phyloP scores from a whole-genome alignment of 148 eudicot genomes.

The Diospyros lotus region DNA sequence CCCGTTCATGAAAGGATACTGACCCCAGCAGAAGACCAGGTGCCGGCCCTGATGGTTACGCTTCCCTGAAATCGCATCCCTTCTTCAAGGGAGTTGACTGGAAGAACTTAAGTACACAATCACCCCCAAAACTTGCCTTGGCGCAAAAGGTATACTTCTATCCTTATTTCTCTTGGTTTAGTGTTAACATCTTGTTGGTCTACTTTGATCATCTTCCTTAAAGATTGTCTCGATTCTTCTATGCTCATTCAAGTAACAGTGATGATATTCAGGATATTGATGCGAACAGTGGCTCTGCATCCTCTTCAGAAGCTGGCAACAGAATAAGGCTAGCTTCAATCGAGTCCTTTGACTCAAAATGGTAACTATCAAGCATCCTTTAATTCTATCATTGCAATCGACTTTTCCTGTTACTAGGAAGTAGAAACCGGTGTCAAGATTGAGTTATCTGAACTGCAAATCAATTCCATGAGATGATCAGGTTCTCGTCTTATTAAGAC shows the following conservation, averaged over 20 bases:
- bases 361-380: conserved; percentile 38
- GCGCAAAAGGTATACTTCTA: conserved; percentile 50
- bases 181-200: too few relatives aligned
- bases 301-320: conserved; percentile 64
- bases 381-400: too few relatives aligned
- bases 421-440: not conserved
- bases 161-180: not conserved
- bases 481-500: not conserved
- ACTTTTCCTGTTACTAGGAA: too few relatives aligned
- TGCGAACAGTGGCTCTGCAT: conserved; percentile 49
- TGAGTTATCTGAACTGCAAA: not conserved
- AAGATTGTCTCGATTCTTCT: not conserved
- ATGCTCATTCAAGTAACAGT: conserved; percentile 47
- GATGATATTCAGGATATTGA: conserved; percentile 58
- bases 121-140: conserved; percentile 75
- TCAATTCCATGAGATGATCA: not conserved
- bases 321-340: conserved; percentile 93
- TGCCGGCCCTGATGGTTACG: conserved; percentile 89
- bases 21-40: conserved; percentile 96
- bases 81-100: conserved; percentile 84
- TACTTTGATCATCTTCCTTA: too few relatives aligned
- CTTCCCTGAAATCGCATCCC: conserved; percentile 67
- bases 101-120: conserved; percentile 52
- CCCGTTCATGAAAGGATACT: conserved; percentile 36
- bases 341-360: conserved; percentile 95